Evolutionary conservation across 805 yeast species (phyloP), one percentile per base, ranked within the genome.

Genomic region (Saturnispora saitoi): DNA sequence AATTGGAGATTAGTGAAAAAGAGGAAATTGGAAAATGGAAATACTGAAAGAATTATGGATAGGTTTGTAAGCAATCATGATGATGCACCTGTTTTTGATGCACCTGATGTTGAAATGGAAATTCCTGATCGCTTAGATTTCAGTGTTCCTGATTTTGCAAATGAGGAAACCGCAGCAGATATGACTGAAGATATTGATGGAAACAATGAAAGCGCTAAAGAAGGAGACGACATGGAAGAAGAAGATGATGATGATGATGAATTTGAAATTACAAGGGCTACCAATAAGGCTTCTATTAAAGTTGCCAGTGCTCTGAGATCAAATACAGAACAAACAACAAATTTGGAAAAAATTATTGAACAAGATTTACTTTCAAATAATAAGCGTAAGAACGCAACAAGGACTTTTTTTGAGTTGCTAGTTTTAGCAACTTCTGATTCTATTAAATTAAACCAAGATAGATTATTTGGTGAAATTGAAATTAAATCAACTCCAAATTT

Each of bases 341-440:
- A 77, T 47, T 67, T 63, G 14, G 66, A 56, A 15, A 78, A 73
- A 51, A n/a, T 58, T 41, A 51, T 51, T 34, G 51, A 62, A 20
- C 50, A 63, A 38, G 52, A 59, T 58, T 67, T 73, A 20, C 56
- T 72, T 31, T 65, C 75, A 2, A 50, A 45, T 2, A 67, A 69
- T 51, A 69, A 70, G 50, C 73, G 74, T 58, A 69, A 72, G 54
- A 81, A 82, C 56, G 86, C 88, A 19, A 78, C 87, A 2, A 75
- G 78, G 57, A 72, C 86, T 47, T 89, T 89, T 65, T 89, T 88
- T 58, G 95, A 89, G 61, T 63, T 89, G 61, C 70, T 89, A 56
- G 91, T 88, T 3, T 70, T 89, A 49, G 95, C 95, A 2, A 82
- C 93, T 5, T 72, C 79, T 41, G 89, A 83, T 56, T 81, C 91